Base-by-base conservation (phyloP, 371 early-diverging fungal genomes). In the Umbelopsis sp. region DNA sequence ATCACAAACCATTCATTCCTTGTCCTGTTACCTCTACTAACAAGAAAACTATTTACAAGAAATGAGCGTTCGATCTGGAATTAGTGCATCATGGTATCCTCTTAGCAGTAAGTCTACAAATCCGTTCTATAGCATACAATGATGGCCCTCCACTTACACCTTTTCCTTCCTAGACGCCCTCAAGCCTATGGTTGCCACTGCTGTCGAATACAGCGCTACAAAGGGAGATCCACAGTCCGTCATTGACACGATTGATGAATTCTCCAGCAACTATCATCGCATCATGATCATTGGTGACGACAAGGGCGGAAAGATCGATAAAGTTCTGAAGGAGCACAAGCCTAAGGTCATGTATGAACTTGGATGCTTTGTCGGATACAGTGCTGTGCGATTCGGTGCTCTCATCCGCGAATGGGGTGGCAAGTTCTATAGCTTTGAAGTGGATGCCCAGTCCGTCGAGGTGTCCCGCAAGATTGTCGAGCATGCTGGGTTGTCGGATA, bases 321-420 rank as follows among this genome's bases (percentile, higher is more conserved):
- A 44, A 35, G 44, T 50, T 6, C 45, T 69, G 20, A 35, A 29
- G 69, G 44, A 50, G 18, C 25, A 62, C 29, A 50, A 57, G 41
- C 70, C 70, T 11, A 50, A 63, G 67, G 46, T 68, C 7, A 62
- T 68, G 62, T 44, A 65, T 2, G 70, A 70, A 35, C 52, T 70
- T 20, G 70, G 70, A 14, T 65, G 63, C 41, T 70, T 57, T 25
- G 44, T 65, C n/a, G 70, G 70, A n/a, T 70, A 70, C 50, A 67
- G 67, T 22, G 70, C 70, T 24, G 67, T 70, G 6, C 66, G 46
- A 7, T 69, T 70, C 16, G 70, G 53, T 10, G 20, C 45, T 16
- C 22, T 50, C 16, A n/a, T 69, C 16, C 25, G 29, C 4, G 25
- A 38, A 52, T 52, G 65, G 70, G 62, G 57, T 35, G 70, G 41